Evolutionary conservation across 163 green algal species (phyloP).

Genomic region (Volvox carteri): DNA sequence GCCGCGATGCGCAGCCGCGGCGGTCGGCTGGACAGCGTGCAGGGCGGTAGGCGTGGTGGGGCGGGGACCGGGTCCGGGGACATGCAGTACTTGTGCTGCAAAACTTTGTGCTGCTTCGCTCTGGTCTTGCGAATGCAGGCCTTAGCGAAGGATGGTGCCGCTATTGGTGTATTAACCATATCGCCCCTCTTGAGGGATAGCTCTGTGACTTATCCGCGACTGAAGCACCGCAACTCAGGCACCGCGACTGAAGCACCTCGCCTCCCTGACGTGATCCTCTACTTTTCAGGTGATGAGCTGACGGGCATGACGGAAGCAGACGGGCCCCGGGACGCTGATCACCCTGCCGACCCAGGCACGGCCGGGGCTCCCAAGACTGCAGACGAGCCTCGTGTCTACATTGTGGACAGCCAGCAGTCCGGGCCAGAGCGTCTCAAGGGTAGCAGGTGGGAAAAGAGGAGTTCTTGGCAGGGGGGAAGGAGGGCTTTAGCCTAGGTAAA

Average conservation of each 20-base stretch:
- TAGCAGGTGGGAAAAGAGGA: background rate
- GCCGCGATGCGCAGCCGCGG: constrained; percentile 31
- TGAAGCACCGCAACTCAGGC: too few species aligned
- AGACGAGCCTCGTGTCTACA: constrained; percentile 53
- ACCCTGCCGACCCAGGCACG: background rate
- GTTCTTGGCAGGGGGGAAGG: too few species aligned
- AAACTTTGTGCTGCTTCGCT: background rate
- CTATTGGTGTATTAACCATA: too few species aligned
- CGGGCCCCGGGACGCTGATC: background rate
- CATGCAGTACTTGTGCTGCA: background rate
- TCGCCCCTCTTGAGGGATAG: too few species aligned
- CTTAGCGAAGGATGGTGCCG: too few species aligned
- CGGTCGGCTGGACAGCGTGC: background rate
- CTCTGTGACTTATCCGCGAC: too few species aligned
- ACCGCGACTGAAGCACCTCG: too few species aligned
- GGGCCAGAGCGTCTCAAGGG: background rate
- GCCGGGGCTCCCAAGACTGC: background rate
- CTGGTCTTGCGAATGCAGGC: background rate
- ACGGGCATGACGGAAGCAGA: constrained; percentile 15
- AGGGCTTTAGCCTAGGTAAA: too few species aligned
- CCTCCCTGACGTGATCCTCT: too few species aligned
- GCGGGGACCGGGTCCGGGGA: too few species aligned
- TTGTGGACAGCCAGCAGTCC: constrained; percentile 59
- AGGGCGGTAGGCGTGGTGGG: constrained; percentile 26
- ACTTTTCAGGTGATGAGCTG: constrained; percentile 27